phyloP scores from a whole-genome alignment of 1,284 basidiomycete species.

The Taiwanofungus camphoratus region DNA sequence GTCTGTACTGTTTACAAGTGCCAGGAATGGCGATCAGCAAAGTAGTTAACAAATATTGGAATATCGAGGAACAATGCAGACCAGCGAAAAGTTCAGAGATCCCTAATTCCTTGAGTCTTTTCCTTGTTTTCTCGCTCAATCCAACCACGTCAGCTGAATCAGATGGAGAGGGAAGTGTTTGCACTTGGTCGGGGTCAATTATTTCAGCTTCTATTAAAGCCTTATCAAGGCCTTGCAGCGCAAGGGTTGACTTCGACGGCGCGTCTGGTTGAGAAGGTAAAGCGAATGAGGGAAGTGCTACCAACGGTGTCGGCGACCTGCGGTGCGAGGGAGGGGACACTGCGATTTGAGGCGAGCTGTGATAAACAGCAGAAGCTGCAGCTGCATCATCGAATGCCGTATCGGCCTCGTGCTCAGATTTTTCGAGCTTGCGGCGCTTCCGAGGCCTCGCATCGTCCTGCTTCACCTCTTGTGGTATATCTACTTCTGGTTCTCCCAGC shows the following conservation, averaged over 20 bases:
- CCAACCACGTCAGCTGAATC: slow-evolving; percentile 39
- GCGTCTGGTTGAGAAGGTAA: slow-evolving; percentile 64
- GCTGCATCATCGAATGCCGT: background rate
- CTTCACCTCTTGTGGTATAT: slow-evolving; percentile 4
- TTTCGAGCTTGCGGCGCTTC: slow-evolving; percentile 36
- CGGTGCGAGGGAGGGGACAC: slow-evolving; percentile 14
- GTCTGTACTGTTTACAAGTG: slow-evolving; percentile 64
- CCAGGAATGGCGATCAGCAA: slow-evolving; percentile 6
- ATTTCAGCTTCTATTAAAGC: slow-evolving; percentile 70
- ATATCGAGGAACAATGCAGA: slow-evolving; percentile 33
- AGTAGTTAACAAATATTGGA: slow-evolving; percentile 1
- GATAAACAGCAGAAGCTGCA: slow-evolving; percentile 13
- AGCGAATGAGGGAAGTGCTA: slow-evolving; percentile 63
- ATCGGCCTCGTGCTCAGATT: slow-evolving; percentile 15
- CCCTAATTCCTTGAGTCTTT: slow-evolving; percentile 67
- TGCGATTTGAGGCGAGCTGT: slow-evolving; percentile 7
- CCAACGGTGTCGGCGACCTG: slow-evolving; percentile 29
- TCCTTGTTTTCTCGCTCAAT: slow-evolving; percentile 58
- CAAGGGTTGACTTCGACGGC: slow-evolving; percentile 63
- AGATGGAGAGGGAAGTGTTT: slow-evolving; percentile 42
- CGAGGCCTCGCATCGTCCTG: slow-evolving; percentile 25
- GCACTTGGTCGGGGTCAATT: slow-evolving; percentile 51
- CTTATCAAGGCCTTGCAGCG: slow-evolving; percentile 72
- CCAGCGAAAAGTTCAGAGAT: slow-evolving; percentile 85
- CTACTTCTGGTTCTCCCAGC: too few relatives aligned